Conservation (phyloP, 768 basidiomycete species). For the Leucosporidium creatinivorum region DNA sequence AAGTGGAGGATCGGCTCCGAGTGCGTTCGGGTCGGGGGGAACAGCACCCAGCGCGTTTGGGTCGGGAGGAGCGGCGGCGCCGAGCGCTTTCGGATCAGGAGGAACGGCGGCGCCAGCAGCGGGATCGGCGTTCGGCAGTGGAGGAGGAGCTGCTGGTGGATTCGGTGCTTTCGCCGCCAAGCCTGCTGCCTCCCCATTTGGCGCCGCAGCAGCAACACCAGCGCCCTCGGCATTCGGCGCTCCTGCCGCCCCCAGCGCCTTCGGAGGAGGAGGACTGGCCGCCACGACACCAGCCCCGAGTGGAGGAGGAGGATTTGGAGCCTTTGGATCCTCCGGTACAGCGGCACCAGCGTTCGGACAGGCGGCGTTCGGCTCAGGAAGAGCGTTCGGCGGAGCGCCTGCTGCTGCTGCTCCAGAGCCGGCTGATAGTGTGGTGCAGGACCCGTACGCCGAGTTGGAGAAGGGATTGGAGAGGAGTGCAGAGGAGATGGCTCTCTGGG, state of each 20-base stretch:
- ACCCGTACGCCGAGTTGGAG: slow-evolving; percentile 21
- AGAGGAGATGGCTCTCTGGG: slow-evolving; percentile 23
- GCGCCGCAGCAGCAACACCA: background rate
- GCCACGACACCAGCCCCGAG: background rate
- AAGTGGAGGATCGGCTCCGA: slow-evolving; percentile 3
- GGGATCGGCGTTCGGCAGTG: background rate
- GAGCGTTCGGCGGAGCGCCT: slow-evolving; percentile 6
- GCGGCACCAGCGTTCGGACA: slow-evolving; percentile 9
- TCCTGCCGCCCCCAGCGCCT: slow-evolving; percentile 1
- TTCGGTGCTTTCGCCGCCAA: slow-evolving; percentile 5
- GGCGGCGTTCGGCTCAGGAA: background rate
- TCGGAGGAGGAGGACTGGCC: slow-evolving; percentile 9
- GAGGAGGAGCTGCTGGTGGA: background rate
- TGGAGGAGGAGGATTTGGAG: background rate
- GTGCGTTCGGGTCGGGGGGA: slow-evolving; percentile 9
- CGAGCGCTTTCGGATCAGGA: slow-evolving; percentile 3
- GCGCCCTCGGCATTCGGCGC: slow-evolving; percentile 8
- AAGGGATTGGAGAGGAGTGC: slow-evolving; percentile 4
- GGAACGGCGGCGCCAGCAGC: background rate
- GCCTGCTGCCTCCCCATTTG: slow-evolving; percentile 5
- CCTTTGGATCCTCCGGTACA: background rate
- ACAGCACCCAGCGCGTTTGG: slow-evolving; percentile 17
- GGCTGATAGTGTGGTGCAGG: background rate
- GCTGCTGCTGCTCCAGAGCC: background rate
- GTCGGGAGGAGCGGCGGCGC: slow-evolving; percentile 1